A percentile compares a stretch with the other conserved stretches of the same genome.
Evolutionary conservation across 345 rosid species (phyloP).

Genomic region (Syzygium aromaticum): DNA sequence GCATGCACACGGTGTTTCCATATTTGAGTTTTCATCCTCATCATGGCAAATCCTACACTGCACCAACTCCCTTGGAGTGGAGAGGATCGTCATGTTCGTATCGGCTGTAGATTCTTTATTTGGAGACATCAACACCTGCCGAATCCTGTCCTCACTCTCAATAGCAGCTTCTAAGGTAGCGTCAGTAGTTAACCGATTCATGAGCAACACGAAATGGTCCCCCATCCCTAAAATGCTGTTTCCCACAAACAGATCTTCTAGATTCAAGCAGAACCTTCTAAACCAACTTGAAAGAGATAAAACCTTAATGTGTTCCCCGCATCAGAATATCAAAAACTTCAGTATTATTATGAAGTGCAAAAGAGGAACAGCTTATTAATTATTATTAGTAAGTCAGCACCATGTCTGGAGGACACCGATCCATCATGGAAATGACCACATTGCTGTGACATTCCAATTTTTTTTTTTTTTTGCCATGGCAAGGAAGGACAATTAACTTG

Average conservation of each 20-base stretch:
- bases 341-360: not conserved
- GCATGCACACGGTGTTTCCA: conserved; percentile 85
- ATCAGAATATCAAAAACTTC: not conserved
- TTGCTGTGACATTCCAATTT: not conserved
- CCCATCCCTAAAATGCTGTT: conserved; percentile 35
- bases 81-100: conserved; percentile 18
- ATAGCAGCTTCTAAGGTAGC: conserved; percentile 38
- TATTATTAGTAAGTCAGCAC: not conserved
- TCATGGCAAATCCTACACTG: conserved; percentile 93
- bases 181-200: conserved; percentile 44
- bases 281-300: not conserved
- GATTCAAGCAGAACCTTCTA: not conserved
- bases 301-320: not conserved
- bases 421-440: not conserved
- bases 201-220: conserved; percentile 59
- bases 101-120: conserved; percentile 12
- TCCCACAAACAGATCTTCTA: not conserved
- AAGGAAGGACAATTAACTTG: not conserved
- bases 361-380: not conserved
- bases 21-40: conserved; percentile 58
- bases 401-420: not conserved
- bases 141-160: conserved; percentile 10
- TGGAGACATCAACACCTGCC: conserved; percentile 2
- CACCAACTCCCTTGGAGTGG: conserved; percentile 30
- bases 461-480: not conserved